Base-by-base conservation (phyloP, 1,284 basidiomycete species). In the Ganoderma lucidum region DNA sequence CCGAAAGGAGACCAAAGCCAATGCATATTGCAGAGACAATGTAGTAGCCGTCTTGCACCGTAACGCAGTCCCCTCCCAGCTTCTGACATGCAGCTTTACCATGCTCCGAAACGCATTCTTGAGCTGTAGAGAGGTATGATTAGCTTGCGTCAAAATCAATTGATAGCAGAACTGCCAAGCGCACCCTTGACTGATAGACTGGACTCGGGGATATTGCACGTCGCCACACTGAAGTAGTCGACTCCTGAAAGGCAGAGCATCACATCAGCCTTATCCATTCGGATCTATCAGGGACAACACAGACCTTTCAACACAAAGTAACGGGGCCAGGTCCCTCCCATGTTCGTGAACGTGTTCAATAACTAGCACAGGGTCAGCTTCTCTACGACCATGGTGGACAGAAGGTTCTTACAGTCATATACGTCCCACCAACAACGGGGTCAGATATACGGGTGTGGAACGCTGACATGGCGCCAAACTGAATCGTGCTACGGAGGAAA, bases 391-490 rank as follows among this genome's bases (percentile, higher is more conserved):
- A 3, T 42, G 14, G 63, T 28, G 62, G 53, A 3, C 28, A 59
- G 35, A 19, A 53, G 32, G 12, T 23, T 78, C 91, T 80, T 78
- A 96, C 95, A 17, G 96, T 98, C 96, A 98, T 98, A 80, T 98
- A 98, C 1, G 97, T 98, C 62, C 96, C 98, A 39, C 98, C 98
- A 71, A 99, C 99, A 17, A 98, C 78, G 0, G 98, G 98, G 79
- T 99, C 98, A 0, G 98, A 96, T 64, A 99, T 93, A 70, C 95
- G 92, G 1, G 97, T 99, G 79, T 99, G 97, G 87, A 99, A 99
- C 3, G 98, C 97, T 10, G 96, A 96, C 74, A 99, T 97, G 19
- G 97, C 97, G 28, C 99, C 97, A 77, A 99, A 99, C 81, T 99
- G 97, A 12, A 99, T 93, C 8, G 98, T 99, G 65, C 96, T 97